These are phyloP conservation scores for Fragilaria crotonensis DNA, from an alignment of 108 stramenopile species.

Conservation along the genomic window DNA sequence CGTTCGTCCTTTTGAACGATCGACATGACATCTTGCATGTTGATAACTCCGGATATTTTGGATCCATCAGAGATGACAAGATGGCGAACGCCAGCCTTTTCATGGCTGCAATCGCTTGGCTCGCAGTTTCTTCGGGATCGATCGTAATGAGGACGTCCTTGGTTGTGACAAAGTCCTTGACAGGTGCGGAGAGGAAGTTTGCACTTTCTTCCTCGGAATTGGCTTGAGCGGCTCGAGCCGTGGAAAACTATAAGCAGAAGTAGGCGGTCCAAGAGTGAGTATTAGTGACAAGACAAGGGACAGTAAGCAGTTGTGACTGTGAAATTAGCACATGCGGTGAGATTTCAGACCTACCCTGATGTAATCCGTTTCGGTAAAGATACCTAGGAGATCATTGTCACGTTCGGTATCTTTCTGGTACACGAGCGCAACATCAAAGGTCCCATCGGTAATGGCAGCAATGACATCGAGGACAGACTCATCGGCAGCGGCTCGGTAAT, in stretches of 20 bases:
- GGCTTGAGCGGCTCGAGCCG: constrained; percentile 41
- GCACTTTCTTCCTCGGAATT: constrained; percentile 59
- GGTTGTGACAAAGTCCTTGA: constrained; percentile 70
- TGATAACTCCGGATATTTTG: constrained; percentile 61
- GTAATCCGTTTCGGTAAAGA: constrained; percentile 92
- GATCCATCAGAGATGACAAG: constrained; percentile 43
- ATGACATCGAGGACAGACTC: constrained; percentile 73
- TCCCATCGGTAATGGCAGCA: constrained; percentile 47
- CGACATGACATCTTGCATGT: constrained; percentile 76
- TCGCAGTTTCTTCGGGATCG: constrained; percentile 47
- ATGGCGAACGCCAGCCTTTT: constrained; percentile 65
- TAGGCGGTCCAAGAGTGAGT: not conserved
- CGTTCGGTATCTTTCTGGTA: constrained; percentile 38
- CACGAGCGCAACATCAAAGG: constrained; percentile 56
- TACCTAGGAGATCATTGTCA: constrained; percentile 56
- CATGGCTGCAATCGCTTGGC: constrained; percentile 74
- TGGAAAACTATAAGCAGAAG: constrained; percentile 51
- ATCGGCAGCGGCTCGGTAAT: constrained; percentile 44
- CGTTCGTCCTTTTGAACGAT: constrained; percentile 76
- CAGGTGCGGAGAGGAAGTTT: constrained; percentile 52
- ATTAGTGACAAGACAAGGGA: constrained; percentile 1
- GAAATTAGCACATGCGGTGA: not conserved
- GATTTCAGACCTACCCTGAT: constrained; percentile 37
- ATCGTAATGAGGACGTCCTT: constrained; percentile 45
- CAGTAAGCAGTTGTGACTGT: too few species aligned